Conservation (phyloP, 2,329 filamentous ascomycete species). For the Elsinoe batatas region DNA sequence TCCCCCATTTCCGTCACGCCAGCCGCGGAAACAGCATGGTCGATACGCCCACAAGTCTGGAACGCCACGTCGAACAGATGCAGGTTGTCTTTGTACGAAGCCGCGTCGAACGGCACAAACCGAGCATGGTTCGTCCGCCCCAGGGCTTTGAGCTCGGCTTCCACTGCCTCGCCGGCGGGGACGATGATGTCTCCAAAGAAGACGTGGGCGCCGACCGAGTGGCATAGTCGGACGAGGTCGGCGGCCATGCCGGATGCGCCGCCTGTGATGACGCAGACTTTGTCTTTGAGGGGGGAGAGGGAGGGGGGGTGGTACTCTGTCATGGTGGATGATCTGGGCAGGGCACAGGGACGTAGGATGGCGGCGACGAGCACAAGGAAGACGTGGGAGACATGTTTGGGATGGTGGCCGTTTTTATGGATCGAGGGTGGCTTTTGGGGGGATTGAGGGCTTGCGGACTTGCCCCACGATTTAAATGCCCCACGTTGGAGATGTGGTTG, state of each 20-base stretch:
- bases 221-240: constrained; percentile 31
- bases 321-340: not conserved
- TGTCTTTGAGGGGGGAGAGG: constrained; percentile 18
- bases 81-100: constrained; percentile 37
- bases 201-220: constrained; percentile 32
- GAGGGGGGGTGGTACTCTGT: constrained; percentile 2
- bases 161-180: constrained; percentile 26
- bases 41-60: constrained; percentile 36
- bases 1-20: constrained; percentile 37
- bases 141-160: constrained; percentile 19
- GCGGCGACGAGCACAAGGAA: not conserved
- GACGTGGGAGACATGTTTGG: not conserved
- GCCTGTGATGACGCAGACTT: constrained; percentile 28
- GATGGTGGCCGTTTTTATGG: not conserved
- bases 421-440: not conserved
- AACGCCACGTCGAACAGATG: constrained; percentile 39
- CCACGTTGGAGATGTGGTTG: constrained; percentile 7
- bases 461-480: constrained; percentile 11
- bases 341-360: too few species aligned
- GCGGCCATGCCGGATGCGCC: constrained; percentile 39
- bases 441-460: not conserved
- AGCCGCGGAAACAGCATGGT: constrained; percentile 41
- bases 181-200: constrained; percentile 37
- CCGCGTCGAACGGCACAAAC: constrained; percentile 39
- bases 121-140: constrained; percentile 20